Conservation (phyloP, 129 eudicot species). For the Sambucus nigra region DNA sequence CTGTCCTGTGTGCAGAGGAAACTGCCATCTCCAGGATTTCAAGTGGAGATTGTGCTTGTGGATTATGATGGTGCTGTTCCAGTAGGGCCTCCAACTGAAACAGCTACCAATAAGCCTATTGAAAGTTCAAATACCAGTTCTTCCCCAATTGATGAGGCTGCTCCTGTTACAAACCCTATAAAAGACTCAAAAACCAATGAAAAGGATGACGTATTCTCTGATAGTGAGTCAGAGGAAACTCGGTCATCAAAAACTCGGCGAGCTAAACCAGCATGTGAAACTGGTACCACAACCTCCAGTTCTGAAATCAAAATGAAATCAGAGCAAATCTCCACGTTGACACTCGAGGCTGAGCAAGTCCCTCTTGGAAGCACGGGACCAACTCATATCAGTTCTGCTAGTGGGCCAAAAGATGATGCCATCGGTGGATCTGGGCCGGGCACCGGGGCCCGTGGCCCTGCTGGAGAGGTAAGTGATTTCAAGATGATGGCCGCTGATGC, state of each 20-base stretch:
- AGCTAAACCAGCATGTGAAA: background rate
- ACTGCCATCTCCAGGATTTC: conserved; percentile 57
- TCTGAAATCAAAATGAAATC: conserved; percentile 24
- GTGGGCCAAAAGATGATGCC: conserved; percentile 23
- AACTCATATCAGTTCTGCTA: conserved; percentile 3
- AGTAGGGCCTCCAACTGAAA: conserved; percentile 16
- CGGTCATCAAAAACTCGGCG: conserved; percentile 25
- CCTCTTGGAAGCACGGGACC: conserved; percentile 42
- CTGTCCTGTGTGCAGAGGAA: conserved; percentile 28
- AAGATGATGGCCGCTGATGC: conserved; percentile 99
- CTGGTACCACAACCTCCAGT: conserved; percentile 5
- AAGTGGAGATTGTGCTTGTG: conserved; percentile 44
- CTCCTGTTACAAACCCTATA: conserved; percentile 19
- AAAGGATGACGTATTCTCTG: conserved; percentile 77
- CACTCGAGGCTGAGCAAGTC: conserved; percentile 43
- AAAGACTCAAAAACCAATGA: conserved; percentile 36
- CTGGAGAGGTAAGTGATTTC: conserved; percentile 73
- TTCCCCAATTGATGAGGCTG: conserved; percentile 17
- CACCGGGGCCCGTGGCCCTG: conserved; percentile 19
- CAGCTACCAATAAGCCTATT: conserved; percentile 10
- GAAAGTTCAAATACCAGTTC: conserved; percentile 32
- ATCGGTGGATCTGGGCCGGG: conserved; percentile 13
- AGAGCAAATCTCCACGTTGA: conserved; percentile 36
- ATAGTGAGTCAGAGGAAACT: conserved; percentile 44
- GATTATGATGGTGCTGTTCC: conserved; percentile 27